phyloP scores from a whole-genome alignment of 73 alveolate genomes.

The Paramecium caudatum region DNA sequence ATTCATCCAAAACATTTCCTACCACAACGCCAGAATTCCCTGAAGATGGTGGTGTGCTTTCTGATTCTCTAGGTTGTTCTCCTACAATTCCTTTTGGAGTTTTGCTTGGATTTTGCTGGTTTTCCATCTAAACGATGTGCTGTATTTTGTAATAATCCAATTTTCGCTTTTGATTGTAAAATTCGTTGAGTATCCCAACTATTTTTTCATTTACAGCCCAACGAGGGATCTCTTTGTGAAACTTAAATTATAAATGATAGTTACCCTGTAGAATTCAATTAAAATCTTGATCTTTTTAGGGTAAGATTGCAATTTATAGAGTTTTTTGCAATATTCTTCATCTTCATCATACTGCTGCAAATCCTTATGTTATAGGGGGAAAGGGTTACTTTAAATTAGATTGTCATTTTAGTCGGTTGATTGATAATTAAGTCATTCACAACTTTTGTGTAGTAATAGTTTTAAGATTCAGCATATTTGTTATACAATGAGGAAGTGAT shows the following conservation, averaged over 20 bases:
- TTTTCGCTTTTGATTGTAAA: constrained; percentile 28
- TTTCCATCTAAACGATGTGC: not conserved
- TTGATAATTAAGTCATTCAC: constrained; percentile 3
- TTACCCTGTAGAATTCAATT: constrained; percentile 14
- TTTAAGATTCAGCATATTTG: constrained; percentile 48
- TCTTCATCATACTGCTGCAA: constrained; percentile 16
- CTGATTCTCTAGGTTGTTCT: not conserved
- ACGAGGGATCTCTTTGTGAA: constrained; percentile 4
- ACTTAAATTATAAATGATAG: not conserved
- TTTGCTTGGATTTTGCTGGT: not conserved
- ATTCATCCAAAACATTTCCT: constrained; percentile 49
- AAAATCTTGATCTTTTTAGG: constrained; percentile 30
- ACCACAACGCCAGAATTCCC: not conserved
- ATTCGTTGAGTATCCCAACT: not conserved
- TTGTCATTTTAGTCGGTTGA: constrained; percentile 11
- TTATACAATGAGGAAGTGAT: constrained; percentile 40
- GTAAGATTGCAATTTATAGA: not conserved
- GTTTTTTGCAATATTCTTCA: not conserved
- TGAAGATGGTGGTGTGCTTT: constrained; percentile 3
- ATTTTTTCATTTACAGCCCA: constrained; percentile 50
- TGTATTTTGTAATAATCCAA: constrained; percentile 23
- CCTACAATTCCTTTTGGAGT: constrained; percentile 54
- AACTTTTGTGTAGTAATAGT: constrained; percentile 27
- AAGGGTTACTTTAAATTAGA: not conserved
- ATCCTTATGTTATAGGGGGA: not conserved